Evolutionary conservation across 1,284 basidiomycete species (phyloP).

Genomic region (Boletus sp.): DNA sequence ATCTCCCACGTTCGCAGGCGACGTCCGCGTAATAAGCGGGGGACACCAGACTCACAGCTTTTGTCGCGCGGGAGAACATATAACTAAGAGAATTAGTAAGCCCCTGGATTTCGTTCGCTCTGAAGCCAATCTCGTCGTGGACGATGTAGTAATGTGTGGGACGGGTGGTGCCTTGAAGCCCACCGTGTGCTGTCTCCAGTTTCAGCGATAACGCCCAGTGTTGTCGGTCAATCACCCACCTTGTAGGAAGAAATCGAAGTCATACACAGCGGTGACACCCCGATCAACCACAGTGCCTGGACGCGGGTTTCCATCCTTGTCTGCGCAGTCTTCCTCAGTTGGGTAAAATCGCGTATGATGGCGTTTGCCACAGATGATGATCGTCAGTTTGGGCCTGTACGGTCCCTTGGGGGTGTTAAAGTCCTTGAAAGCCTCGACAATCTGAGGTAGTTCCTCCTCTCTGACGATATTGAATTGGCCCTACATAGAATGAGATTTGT

Average conservation of each 20-base stretch:
- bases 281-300: constrained; percentile 76
- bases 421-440: constrained; percentile 55
- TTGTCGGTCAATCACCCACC: constrained; percentile 32
- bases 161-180: constrained; percentile 61
- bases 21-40: constrained; percentile 77
- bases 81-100: constrained; percentile 66
- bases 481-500: constrained; percentile 33
- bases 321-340: constrained; percentile 54
- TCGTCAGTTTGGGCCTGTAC: constrained; percentile 67
- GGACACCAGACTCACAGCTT: constrained; percentile 73
- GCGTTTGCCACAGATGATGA: constrained; percentile 78
- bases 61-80: constrained; percentile 76
- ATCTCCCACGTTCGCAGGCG: constrained; percentile 74
- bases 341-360: constrained; percentile 85
- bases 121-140: constrained; percentile 68
- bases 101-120: constrained; percentile 61
- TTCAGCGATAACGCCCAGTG: background rate
- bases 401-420: constrained; percentile 43
- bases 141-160: constrained; percentile 79
- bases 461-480: constrained; percentile 72
- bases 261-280: constrained; percentile 68
- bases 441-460: constrained; percentile 58
- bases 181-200: constrained; percentile 50
- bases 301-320: constrained; percentile 63
- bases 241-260: constrained; percentile 78